phyloP scores from a whole-genome alignment of 2,329 filamentous ascomycete genomes.

The Trichoderma sp. region DNA sequence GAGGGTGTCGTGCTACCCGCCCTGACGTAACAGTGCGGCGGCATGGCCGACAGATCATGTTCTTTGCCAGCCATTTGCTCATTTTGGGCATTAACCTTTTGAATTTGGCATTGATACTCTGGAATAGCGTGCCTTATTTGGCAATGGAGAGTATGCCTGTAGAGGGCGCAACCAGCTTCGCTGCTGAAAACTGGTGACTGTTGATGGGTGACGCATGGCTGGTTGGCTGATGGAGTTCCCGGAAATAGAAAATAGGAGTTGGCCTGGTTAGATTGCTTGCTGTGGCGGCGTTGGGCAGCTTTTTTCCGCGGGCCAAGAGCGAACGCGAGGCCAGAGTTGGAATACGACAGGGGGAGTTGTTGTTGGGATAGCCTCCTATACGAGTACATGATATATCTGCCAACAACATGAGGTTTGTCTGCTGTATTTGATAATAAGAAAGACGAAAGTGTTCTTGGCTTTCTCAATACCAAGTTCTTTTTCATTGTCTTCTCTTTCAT shows the following conservation, averaged over 20 bases:
- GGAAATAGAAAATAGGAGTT: not conserved
- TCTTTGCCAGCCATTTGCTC: not conserved
- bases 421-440: not conserved
- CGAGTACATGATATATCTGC: not conserved
- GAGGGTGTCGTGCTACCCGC: slow-evolving; percentile 3
- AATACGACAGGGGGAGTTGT: not conserved
- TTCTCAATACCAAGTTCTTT: not conserved
- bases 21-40: slow-evolving; percentile 3
- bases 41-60: not conserved
- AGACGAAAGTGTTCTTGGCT: not conserved
- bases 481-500: not conserved
- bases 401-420: not conserved
- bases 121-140: not conserved
- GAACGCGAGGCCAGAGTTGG: not conserved
- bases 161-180: not conserved
- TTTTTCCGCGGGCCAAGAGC: not conserved
- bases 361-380: not conserved
- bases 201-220: not conserved
- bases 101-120: not conserved
- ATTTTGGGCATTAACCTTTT: not conserved
- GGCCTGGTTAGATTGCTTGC: not conserved
- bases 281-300: not conserved
- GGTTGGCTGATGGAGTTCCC: not conserved
- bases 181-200: not conserved
- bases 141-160: not conserved